A percentile compares a stretch with the other conserved stretches of the same genome.
Conservation (phyloP, 257 asterid genomes). For the Primulina eburnea region DNA sequence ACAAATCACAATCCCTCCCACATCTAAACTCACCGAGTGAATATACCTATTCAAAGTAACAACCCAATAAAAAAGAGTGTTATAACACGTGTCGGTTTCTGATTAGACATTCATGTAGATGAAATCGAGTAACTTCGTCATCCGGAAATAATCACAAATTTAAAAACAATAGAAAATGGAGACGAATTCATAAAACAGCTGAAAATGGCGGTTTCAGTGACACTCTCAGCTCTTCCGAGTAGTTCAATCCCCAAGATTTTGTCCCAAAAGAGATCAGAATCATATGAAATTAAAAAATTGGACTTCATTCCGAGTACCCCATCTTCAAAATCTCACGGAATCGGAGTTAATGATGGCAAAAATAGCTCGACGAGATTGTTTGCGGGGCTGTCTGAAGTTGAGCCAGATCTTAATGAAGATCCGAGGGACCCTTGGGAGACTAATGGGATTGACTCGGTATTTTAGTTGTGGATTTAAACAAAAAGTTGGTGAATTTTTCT, state of each 20-base stretch:
- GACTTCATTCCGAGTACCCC: constrained; percentile 17
- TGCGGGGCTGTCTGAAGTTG: constrained; percentile 70
- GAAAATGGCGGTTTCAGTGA: constrained; percentile 52
- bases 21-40: not conserved
- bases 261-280: constrained; percentile 28
- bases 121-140: not conserved
- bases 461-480: not conserved
- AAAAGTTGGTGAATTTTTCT: not conserved
- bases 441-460: constrained; percentile 60
- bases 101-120: constrained; percentile 10
- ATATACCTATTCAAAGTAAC: not conserved
- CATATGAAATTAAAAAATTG: constrained; percentile 21
- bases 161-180: not conserved
- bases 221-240: constrained; percentile 37
- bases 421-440: constrained; percentile 76
- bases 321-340: constrained; percentile 12
- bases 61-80: constrained; percentile 9
- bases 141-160: not conserved
- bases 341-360: constrained; percentile 22
- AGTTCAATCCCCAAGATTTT: constrained; percentile 37
- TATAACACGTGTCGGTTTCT: constrained; percentile 11
- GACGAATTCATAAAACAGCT: not conserved
- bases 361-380: constrained; percentile 45
- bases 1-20: not conserved
- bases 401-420: constrained; percentile 81